Evolutionary conservation across 768 basidiomycete genomes (phyloP).

Genomic region (Amanita jacksonii): DNA sequence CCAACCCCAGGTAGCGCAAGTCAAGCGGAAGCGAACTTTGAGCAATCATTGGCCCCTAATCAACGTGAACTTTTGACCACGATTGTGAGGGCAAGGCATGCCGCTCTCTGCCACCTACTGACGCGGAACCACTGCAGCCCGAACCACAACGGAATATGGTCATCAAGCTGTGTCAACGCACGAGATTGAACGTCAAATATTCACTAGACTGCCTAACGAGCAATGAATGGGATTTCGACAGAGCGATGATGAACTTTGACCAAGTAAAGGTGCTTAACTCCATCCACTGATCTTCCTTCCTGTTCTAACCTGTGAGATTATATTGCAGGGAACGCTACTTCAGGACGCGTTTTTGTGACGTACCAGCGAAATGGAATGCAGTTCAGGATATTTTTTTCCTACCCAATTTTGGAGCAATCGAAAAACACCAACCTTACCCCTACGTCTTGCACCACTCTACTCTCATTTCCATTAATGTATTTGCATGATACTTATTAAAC

Average conservation of each 20-base stretch:
- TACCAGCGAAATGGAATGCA: neutral
- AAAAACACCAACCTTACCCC: no score
- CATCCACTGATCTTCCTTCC: neutral
- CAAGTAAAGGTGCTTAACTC: conserved; percentile 57
- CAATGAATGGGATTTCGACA: conserved; percentile 77
- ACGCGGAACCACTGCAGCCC: conserved; percentile 31
- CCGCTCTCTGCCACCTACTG: conserved; percentile 8
- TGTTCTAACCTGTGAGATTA: neutral
- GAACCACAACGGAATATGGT: conserved; percentile 65
- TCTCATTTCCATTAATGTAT: no score
- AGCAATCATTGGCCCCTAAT: conserved; percentile 25
- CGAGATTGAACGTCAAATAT: conserved; percentile 71
- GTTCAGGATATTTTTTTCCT: no score
- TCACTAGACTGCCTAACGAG: conserved; percentile 78
- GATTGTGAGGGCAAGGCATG: conserved; percentile 41
- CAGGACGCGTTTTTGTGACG: conserved; percentile 1
- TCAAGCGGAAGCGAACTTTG: conserved; percentile 16
- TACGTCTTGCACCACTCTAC: no score
- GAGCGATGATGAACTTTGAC: conserved; percentile 79
- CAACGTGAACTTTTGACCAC: conserved; percentile 42
- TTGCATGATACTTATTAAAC: no score
- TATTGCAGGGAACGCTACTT: conserved; percentile 1
- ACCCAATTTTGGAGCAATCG: no score
- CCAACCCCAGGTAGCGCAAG: conserved; percentile 17
- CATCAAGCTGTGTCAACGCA: conserved; percentile 59